Conservation (phyloP, 768 basidiomycete species). For the Naganishia antarctica region DNA sequence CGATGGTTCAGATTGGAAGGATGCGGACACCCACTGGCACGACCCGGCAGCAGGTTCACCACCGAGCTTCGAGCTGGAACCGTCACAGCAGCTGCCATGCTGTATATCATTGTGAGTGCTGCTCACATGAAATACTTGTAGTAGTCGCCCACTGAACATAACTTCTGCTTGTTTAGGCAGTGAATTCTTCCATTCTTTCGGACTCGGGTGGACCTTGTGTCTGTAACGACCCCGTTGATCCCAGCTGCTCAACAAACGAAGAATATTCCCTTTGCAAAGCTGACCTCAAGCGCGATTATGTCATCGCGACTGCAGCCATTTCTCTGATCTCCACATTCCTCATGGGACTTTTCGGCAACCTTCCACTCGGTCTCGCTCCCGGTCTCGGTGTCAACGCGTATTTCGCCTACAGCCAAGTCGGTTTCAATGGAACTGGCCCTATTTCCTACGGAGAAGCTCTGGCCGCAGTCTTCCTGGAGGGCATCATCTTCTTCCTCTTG, state of each 20-base stretch:
- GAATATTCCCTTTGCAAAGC: slow-evolving; percentile 45
- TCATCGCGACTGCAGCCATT: slow-evolving; percentile 74
- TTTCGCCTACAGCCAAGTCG: slow-evolving; percentile 85
- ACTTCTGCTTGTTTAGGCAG: slow-evolving; percentile 52
- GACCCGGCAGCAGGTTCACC: slow-evolving; percentile 60
- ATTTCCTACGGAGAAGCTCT: slow-evolving; percentile 75
- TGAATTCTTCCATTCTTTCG: slow-evolving; percentile 73
- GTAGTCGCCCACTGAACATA: no score
- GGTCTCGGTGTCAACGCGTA: slow-evolving; percentile 69
- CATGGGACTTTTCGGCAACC: slow-evolving; percentile 77
- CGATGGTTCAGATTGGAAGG: slow-evolving; percentile 71
- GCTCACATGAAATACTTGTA: no score
- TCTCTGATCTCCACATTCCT: slow-evolving; percentile 69
- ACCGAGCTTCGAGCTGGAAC: slow-evolving; percentile 46
- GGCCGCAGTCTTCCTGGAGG: slow-evolving; percentile 81
- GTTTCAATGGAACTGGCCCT: slow-evolving; percentile 64
- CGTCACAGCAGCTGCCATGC: slow-evolving; percentile 64
- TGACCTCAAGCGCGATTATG: slow-evolving; percentile 64
- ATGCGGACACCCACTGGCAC: slow-evolving; percentile 61
- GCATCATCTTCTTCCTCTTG: slow-evolving; percentile 75
- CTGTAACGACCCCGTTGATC: slow-evolving; percentile 55
- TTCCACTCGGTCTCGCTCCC: slow-evolving; percentile 81
- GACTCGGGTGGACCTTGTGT: slow-evolving; percentile 76
- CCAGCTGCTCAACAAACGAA: slow-evolving; percentile 40
- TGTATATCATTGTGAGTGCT: slow-evolving; percentile 64